Conservation (phyloP, 371 early-diverging fungal genomes). For the Mycotypha africana region DNA sequence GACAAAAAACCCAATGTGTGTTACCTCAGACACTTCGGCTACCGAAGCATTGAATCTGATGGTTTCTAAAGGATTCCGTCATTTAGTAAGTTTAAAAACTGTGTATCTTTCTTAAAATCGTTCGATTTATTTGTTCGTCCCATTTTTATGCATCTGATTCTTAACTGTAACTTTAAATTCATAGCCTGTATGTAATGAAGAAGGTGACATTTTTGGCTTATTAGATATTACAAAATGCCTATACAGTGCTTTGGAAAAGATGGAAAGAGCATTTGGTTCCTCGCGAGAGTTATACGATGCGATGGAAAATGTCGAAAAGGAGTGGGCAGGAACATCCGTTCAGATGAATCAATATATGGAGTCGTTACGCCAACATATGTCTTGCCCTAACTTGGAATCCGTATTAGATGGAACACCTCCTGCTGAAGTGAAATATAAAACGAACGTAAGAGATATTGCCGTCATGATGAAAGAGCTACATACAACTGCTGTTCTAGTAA, state of each 20-base stretch:
- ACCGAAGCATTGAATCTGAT: slow-evolving; percentile 93
- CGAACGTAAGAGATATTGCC: slow-evolving; percentile 88
- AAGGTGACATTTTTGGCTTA: slow-evolving; percentile 85
- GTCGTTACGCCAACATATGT: slow-evolving; percentile 70
- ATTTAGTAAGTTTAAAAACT: slow-evolving; percentile 61
- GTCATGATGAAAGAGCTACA: slow-evolving; percentile 79
- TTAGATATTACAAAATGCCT: slow-evolving; percentile 93
- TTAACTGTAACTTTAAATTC: neutral
- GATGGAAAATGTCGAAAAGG: slow-evolving; percentile 81
- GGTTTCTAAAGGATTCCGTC: slow-evolving; percentile 91
- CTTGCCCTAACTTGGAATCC: slow-evolving; percentile 82
- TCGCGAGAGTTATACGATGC: slow-evolving; percentile 78
- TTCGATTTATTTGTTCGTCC: no score
- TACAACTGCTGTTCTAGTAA: slow-evolving; percentile 88
- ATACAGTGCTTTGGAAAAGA: slow-evolving; percentile 86
- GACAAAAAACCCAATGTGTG: slow-evolving; percentile 88
- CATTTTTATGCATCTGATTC: neutral
- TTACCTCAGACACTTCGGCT: slow-evolving; percentile 74
- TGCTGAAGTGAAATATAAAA: slow-evolving; percentile 72
- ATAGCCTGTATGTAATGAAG: slow-evolving; percentile 62
- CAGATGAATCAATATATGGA: slow-evolving; percentile 67
- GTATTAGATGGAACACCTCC: slow-evolving; percentile 71
- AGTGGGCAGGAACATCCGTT: slow-evolving; percentile 43
- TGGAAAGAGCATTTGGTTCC: slow-evolving; percentile 85
- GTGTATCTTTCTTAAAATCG: no score